Evolutionary conservation across 441 rosid genomes (phyloP).

Genomic region (Erysimum cheiri): DNA sequence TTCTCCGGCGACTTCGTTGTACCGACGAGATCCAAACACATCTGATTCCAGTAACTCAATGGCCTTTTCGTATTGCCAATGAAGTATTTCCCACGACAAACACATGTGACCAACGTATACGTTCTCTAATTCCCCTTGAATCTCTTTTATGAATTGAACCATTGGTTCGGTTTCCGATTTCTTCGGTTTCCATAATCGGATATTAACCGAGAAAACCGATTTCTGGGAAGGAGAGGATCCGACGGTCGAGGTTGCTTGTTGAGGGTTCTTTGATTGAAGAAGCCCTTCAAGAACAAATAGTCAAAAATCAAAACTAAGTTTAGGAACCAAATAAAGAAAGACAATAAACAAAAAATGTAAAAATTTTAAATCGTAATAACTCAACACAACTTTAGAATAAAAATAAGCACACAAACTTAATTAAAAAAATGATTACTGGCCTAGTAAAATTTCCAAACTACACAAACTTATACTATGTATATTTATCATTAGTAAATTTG

Average conservation of each 20-base stretch:
- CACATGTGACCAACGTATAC: slow-evolving; percentile 96
- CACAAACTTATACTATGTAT: neutral
- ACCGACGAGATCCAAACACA: slow-evolving; percentile 51
- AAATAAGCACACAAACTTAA: neutral
- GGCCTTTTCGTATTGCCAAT: slow-evolving; percentile 89
- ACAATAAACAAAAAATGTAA: neutral
- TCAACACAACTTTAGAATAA: neutral
- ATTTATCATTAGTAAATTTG: neutral
- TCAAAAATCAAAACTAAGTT: neutral
- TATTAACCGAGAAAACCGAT: slow-evolving; percentile 53
- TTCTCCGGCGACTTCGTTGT: slow-evolving; percentile 85
- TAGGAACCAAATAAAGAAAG: neutral
- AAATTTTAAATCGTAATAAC: neutral
- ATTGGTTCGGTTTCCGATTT: slow-evolving; percentile 60
- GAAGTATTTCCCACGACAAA: slow-evolving; percentile 96
- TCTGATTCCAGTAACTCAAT: slow-evolving; percentile 77
- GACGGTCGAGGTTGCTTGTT: slow-evolving; percentile 39
- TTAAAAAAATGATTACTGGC: neutral
- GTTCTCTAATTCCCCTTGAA: slow-evolving; percentile 69
- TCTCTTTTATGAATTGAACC: slow-evolving; percentile 60
- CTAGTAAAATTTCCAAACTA: neutral
- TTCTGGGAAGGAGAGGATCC: slow-evolving; percentile 48
- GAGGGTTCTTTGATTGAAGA: slow-evolving; percentile 68
- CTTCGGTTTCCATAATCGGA: slow-evolving; percentile 54
- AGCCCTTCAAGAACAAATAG: slow-evolving; percentile 57